Conservation (phyloP, 306 rosid genomes). For the Senna siamea region DNA sequence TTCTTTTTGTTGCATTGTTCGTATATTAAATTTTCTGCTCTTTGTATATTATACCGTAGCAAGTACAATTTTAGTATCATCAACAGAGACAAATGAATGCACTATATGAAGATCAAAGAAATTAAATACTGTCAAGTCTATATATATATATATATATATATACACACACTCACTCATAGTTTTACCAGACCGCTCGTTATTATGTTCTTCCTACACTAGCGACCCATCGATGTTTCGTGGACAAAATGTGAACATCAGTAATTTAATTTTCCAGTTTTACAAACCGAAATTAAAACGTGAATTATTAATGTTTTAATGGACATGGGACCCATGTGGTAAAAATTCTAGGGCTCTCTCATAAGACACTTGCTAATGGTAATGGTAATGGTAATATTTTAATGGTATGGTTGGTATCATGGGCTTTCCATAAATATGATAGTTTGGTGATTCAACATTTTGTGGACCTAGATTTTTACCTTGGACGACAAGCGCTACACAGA, state of each 20-base stretch:
- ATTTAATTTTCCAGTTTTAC: no score
- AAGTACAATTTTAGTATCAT: neutral
- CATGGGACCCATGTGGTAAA: neutral
- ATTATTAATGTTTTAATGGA: neutral
- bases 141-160: neutral
- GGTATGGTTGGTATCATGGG: conserved; percentile 1
- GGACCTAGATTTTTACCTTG: conserved; percentile 41
- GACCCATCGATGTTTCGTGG: conserved; percentile 12
- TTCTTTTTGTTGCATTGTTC: neutral
- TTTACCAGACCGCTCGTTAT: no score
- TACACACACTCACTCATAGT: neutral
- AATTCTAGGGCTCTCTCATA: neutral
- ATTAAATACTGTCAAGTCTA: neutral
- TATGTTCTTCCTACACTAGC: conserved; percentile 1
- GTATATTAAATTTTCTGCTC: neutral
- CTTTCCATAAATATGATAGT: conserved; percentile 7
- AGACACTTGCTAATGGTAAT: no score
- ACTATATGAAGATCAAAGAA: neutral
- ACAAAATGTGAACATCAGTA: no score
- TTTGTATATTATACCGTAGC: neutral
- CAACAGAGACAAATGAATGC: neutral
- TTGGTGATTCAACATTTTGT: neutral
- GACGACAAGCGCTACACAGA: conserved; percentile 40
- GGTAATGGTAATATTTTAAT: neutral
- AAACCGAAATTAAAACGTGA: no score